These are phyloP conservation scores for Geotrichum reessii DNA, from an alignment of 1,139 yeast species.

Conservation along the genomic window DNA sequence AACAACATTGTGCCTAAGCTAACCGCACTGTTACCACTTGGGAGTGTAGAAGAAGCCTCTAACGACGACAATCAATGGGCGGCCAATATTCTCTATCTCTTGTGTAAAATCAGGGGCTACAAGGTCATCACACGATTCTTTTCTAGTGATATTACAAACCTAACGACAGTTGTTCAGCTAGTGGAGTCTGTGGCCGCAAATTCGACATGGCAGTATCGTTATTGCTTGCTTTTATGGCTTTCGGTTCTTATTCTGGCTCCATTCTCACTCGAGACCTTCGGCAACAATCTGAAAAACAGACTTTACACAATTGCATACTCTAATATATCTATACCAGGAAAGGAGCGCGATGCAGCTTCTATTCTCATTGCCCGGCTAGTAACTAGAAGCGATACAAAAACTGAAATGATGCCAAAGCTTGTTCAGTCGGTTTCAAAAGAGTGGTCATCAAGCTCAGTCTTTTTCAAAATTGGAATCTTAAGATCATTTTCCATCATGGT, in stretches of 20 bases:
- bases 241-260: slow-evolving; percentile 66
- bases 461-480: slow-evolving; percentile 26
- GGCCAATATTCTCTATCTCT: slow-evolving; percentile 43
- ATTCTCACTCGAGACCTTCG: slow-evolving; percentile 49
- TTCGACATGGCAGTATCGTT: slow-evolving; percentile 50
- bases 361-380: slow-evolving; percentile 41
- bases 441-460: slow-evolving; percentile 10
- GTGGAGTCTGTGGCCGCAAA: slow-evolving; percentile 4
- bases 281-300: slow-evolving; percentile 34
- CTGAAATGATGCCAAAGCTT: slow-evolving; percentile 22
- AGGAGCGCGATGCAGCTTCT: slow-evolving; percentile 46
- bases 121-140: slow-evolving; percentile 55
- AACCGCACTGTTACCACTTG: slow-evolving; percentile 16
- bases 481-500: slow-evolving; percentile 24
- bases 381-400: slow-evolving; percentile 37
- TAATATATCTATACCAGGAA: slow-evolving; percentile 42
- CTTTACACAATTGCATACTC: slow-evolving; percentile 38
- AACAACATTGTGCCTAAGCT: slow-evolving; percentile 23
- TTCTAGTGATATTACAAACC: slow-evolving; percentile 47
- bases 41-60: slow-evolving; percentile 15
- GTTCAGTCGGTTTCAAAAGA: slow-evolving; percentile 14
- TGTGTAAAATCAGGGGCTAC: slow-evolving; percentile 62
- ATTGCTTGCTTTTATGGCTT: slow-evolving; percentile 66
- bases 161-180: slow-evolving; percentile 13
- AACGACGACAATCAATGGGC: not conserved